A percentile compares a stretch with the other conserved stretches of the same genome.
phyloP scores from a whole-genome alignment of 192 early-diverging fungal species.

The Linnemannia schmuckeri region DNA sequence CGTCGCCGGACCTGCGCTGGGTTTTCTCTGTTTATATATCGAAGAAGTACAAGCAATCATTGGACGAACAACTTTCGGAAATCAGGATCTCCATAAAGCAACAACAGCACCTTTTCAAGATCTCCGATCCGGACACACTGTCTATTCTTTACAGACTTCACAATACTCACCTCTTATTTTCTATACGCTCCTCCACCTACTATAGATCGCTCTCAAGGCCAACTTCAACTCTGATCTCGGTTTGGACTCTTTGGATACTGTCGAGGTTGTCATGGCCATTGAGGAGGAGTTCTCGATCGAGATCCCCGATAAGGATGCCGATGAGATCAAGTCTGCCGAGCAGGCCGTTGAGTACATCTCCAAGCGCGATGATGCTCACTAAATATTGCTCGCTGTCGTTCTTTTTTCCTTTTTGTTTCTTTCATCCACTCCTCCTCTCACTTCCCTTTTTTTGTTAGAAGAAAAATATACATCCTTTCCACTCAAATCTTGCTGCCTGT shows the following conservation, averaged over 20 bases:
- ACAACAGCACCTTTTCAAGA: neutral
- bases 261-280: constrained; percentile 99
- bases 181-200: neutral
- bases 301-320: constrained; percentile 96
- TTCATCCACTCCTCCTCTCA: neutral
- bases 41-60: neutral
- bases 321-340: constrained; percentile 90
- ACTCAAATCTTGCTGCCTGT: neutral
- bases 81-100: neutral
- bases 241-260: constrained; percentile 95
- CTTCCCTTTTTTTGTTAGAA: constrained; percentile 4
- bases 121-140: neutral
- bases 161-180: neutral
- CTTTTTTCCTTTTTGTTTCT: neutral
- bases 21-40: neutral
- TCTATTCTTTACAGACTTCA: neutral
- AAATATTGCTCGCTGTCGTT: constrained; percentile 41
- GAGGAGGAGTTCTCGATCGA: constrained; percentile 99
- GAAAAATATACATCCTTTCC: constrained; percentile 16
- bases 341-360: constrained; percentile 91
- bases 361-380: constrained; percentile 80
- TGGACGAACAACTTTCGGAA: neutral
- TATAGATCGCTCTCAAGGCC: constrained; percentile 84
- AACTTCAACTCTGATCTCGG: constrained; percentile 95
- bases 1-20: neutral